Conservation (phyloP, 768 basidiomycete genomes). For the Boletus rufocinnamomeus region DNA sequence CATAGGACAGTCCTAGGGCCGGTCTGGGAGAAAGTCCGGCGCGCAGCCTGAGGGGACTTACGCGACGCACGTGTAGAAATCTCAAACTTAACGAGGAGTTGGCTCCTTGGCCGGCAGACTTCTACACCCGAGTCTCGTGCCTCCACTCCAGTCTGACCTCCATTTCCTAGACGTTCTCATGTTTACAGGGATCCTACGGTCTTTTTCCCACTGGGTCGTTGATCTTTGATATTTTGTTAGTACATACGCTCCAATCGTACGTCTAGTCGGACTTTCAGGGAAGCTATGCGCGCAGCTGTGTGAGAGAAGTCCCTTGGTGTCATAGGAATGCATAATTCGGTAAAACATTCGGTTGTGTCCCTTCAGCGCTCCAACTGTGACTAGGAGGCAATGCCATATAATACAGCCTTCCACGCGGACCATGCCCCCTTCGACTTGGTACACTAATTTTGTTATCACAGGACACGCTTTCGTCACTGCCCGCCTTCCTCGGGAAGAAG, state of each 20-base stretch:
- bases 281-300: too few species aligned
- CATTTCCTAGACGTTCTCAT: too few species aligned
- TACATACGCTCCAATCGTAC: background rate
- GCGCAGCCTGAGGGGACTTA: background rate
- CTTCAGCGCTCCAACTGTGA: background rate
- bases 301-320: background rate
- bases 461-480: background rate
- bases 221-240: too few species aligned
- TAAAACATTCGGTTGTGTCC: background rate
- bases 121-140: too few species aligned
- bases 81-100: too few species aligned
- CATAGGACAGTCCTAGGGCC: background rate
- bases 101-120: too few species aligned
- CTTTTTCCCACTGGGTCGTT: too few species aligned
- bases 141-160: too few species aligned
- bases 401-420: background rate
- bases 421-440: background rate
- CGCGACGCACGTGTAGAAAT: too few species aligned
- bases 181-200: too few species aligned
- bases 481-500: background rate
- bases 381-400: background rate
- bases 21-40: background rate
- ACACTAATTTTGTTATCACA: background rate
- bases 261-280: background rate
- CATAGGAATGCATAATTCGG: background rate